These are phyloP conservation scores for Globisporangium recalcitrans DNA, from an alignment of 352 stramenopile genomes.

Conservation along the genomic window DNA sequence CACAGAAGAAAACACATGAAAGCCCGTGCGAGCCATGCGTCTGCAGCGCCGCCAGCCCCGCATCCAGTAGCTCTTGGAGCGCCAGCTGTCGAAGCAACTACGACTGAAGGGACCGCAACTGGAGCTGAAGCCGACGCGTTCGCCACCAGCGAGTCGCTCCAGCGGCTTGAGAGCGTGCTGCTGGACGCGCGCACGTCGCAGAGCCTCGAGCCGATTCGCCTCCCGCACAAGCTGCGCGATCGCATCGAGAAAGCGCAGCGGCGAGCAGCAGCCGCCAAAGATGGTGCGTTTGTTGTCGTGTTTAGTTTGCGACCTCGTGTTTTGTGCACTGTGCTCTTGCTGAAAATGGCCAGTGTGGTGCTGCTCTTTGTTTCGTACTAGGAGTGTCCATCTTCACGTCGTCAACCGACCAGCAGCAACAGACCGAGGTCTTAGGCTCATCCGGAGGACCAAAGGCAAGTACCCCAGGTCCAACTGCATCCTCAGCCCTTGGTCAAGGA, in stretches of 20 bases:
- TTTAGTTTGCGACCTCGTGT: no score
- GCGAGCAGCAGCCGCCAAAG: slow-evolving; percentile 59
- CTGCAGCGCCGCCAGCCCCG: no score
- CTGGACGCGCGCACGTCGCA: slow-evolving; percentile 57
- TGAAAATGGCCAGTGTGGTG: not conserved
- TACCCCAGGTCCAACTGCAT: not conserved
- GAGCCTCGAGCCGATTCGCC: slow-evolving; percentile 46
- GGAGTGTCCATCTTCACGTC: slow-evolving; percentile 54
- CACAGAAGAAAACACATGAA: not conserved
- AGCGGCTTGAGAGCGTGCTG: slow-evolving; percentile 19
- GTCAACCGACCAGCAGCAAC: slow-evolving; percentile 16
- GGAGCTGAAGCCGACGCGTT: not conserved
- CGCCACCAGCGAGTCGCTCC: slow-evolving; percentile 1
- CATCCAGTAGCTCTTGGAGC: not conserved
- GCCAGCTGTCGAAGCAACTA: not conserved
- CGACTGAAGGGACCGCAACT: not conserved
- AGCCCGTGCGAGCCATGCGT: not conserved
- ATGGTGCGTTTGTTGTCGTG: slow-evolving; percentile 29
- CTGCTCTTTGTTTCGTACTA: slow-evolving; percentile 9
- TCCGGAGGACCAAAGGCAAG: not conserved
- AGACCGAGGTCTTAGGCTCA: not conserved
- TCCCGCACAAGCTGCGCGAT: slow-evolving; percentile 59
- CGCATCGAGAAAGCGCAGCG: slow-evolving; percentile 56
- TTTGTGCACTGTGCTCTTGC: not conserved
- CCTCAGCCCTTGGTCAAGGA: no score